Evolutionary conservation across 2,329 filamentous ascomycete genomes (phyloP).

Genomic region (Chaetomiaceae sp.): DNA sequence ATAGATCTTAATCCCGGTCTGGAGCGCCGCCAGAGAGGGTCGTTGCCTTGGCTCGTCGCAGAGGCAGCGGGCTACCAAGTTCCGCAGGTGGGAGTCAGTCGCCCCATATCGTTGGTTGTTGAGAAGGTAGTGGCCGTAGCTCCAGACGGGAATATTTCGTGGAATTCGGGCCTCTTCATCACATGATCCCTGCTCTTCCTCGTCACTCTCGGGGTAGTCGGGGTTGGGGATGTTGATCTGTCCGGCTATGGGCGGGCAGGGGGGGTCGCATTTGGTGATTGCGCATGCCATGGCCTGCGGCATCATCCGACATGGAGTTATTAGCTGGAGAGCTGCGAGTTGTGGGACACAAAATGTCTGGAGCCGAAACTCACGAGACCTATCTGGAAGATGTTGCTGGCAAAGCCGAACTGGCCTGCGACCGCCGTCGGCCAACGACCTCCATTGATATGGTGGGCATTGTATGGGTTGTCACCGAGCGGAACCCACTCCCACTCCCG

Average conservation of each 20-base stretch:
- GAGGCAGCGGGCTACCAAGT: neutral
- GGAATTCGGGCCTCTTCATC: too few species aligned
- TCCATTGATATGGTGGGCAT: too few species aligned
- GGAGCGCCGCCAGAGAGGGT: neutral
- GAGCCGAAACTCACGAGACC: conserved; percentile 4
- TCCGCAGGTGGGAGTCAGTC: neutral
- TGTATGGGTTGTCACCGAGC: neutral
- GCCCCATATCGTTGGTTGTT: neutral
- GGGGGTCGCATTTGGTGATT: neutral
- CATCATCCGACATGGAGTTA: too few species aligned
- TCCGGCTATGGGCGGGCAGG: neutral
- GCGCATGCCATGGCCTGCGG: conserved; percentile 1
- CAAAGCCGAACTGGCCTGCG: conserved; percentile 6
- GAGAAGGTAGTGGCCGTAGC: neutral
- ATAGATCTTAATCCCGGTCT: too few species aligned
- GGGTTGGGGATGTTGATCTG: neutral
- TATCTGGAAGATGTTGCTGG: conserved; percentile 10
- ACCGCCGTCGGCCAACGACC: neutral
- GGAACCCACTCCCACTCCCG: conserved; percentile 9
- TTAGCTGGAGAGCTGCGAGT: too few species aligned
- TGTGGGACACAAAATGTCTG: too few species aligned
- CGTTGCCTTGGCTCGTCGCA: neutral
- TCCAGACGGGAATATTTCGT: too few species aligned
- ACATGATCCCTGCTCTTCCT: too few species aligned
- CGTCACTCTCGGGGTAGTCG: too few species aligned